A percentile compares a stretch with the other conserved stretches of the same genome.
Conservation (phyloP, 1,284 basidiomycete genomes). For the Cryptococcus sp. region DNA sequence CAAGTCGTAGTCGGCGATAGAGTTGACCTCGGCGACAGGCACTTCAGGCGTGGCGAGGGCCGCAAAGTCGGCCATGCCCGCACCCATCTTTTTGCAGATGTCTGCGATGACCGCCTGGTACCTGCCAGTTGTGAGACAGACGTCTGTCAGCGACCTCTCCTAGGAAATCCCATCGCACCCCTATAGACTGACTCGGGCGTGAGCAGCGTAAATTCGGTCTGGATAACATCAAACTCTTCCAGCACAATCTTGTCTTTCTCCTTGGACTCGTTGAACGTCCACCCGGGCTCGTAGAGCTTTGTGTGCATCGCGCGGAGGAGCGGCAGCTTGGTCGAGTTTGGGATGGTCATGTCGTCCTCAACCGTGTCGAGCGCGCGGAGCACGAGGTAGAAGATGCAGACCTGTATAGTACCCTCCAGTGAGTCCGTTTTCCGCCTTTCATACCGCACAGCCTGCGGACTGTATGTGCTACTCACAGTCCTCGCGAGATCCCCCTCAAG, state of each 20-base stretch:
- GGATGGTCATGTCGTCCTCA: slow-evolving; percentile 97
- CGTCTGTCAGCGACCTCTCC: no score
- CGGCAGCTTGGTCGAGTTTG: slow-evolving; percentile 80
- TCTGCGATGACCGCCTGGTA: slow-evolving; percentile 80
- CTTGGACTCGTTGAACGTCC: slow-evolving; percentile 76
- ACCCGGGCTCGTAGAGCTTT: slow-evolving; percentile 76
- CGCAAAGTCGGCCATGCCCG: slow-evolving; percentile 93
- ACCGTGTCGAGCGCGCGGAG: slow-evolving; percentile 92
- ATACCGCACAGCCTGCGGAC: not conserved
- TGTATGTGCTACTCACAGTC: slow-evolving; percentile 60
- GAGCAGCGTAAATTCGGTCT: slow-evolving; percentile 75
- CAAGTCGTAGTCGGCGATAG: slow-evolving; percentile 82
- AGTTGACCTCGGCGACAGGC: slow-evolving; percentile 64
- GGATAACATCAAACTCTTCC: slow-evolving; percentile 78
- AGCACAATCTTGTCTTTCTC: slow-evolving; percentile 90
- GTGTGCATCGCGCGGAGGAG: slow-evolving; percentile 80
- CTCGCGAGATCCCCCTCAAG: slow-evolving; percentile 91
- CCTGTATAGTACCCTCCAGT: slow-evolving; percentile 53
- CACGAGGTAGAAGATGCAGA: slow-evolving; percentile 93
- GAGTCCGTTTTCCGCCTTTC: not conserved
- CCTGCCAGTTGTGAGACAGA: slow-evolving; percentile 53
- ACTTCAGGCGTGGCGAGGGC: slow-evolving; percentile 71
- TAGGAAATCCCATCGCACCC: not conserved
- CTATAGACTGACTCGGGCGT: slow-evolving; percentile 56
- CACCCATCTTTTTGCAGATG: slow-evolving; percentile 80